Percentiles rank a stretch among this genome's conserved stretches.
These are phyloP conservation scores for Gyromitra esculenta DNA, from an alignment of 2,329 filamentous ascomycete species.

Conservation along the genomic window DNA sequence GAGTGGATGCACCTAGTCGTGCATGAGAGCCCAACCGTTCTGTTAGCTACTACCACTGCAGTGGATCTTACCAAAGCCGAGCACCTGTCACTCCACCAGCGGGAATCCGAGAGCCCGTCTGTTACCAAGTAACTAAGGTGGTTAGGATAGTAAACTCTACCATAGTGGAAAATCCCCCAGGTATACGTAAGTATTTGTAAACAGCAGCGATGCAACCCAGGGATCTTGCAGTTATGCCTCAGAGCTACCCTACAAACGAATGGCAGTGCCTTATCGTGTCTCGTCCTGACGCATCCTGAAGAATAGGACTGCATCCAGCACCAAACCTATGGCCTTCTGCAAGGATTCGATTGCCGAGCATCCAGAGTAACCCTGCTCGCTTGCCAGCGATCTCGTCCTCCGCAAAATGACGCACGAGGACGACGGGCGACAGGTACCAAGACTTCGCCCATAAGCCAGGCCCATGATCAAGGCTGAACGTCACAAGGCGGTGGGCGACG, in stretches of 20 bases:
- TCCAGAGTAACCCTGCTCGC: neutral
- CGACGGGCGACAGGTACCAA: neutral
- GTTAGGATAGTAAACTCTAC: neutral
- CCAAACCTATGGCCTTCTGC: neutral
- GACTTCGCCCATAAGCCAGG: constrained; percentile 4
- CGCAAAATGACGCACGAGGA: constrained; percentile 12
- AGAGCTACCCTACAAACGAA: neutral
- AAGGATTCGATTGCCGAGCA: constrained; percentile 11
- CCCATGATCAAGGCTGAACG: constrained; percentile 5
- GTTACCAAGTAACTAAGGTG: too few relatives aligned
- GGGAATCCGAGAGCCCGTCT: too few relatives aligned
- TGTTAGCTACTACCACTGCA: neutral
- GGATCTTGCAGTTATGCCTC: neutral
- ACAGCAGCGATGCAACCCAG: neutral
- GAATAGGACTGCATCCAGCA: neutral
- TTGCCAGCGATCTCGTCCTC: constrained; percentile 14
- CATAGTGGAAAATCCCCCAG: neutral
- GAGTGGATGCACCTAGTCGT: neutral
- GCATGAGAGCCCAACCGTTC: neutral
- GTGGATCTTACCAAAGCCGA: neutral
- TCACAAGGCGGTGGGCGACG: constrained; percentile 17
- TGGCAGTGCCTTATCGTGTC: neutral
- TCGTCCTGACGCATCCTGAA: neutral
- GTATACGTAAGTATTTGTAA: neutral
- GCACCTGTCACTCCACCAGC: neutral